Evolutionary conservation across 176 grass and related monocot genomes (phyloP), one percentile per base, ranked within the genome.

Genomic region (Chrysopogon serrulatus): DNA sequence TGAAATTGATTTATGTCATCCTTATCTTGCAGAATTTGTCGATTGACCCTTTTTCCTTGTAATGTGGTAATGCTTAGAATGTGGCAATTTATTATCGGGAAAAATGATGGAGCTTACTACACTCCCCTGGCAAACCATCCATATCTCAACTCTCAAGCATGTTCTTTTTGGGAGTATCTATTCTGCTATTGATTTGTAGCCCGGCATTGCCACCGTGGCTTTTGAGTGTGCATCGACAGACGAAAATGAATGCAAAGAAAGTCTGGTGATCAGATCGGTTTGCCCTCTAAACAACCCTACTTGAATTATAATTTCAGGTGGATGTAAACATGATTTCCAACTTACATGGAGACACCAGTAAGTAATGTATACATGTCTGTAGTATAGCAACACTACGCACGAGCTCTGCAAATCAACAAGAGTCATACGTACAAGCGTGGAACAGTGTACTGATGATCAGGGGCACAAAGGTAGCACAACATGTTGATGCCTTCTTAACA

Each of bases 1-100:
- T 97, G 32, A 91, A 86, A 82, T 70, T 96, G 79, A 91, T 87
- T 82, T 57, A 45, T n/a, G n/a, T n/a, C n/a, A n/a, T n/a, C n/a
- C n/a, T n/a, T n/a, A n/a, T n/a, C 53, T 36, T 16, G 3, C 80
- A 53, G 12, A 39, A 39, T 21, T 34, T 35, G 40, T 8, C 39
- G 9, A 8, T 73, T 62, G 61, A 2, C 30, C 45, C 79, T 41
- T 33, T 41, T 63, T 31, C 40, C 41, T 63, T 41, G 23, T 5
- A 40, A n/a, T n/a, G 26, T 23, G 10, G 28, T 54, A 23, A 9
- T 24, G n/a, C n/a, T n/a, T n/a, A n/a, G n/a, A n/a, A n/a, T n/a
- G n/a, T n/a, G n/a, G n/a, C n/a, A n/a, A n/a, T n/a, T n/a, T n/a
- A n/a, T n/a, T n/a, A n/a, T n/a, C n/a, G n/a, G n/a, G n/a, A n/a